phyloP scores from a whole-genome alignment of 805 yeast genomes.

The Martiniozyma abietophila region DNA sequence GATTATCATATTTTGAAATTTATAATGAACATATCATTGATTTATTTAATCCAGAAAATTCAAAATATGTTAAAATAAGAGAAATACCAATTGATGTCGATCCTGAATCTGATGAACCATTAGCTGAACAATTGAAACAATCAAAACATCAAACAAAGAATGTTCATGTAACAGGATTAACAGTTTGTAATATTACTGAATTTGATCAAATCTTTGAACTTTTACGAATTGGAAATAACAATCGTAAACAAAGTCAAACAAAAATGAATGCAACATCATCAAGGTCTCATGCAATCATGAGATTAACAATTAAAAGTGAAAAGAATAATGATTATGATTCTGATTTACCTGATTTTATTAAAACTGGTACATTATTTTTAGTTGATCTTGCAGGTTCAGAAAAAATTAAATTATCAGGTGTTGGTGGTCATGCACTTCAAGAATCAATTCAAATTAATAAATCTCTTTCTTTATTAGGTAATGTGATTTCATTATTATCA shows the following conservation, averaged over 20 bases:
- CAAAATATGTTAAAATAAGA: slow-evolving; percentile 29
- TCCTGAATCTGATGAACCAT: too few relatives aligned
- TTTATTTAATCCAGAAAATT: slow-evolving; percentile 29
- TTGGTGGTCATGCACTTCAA: slow-evolving; percentile 73
- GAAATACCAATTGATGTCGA: too few relatives aligned
- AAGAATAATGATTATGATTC: slow-evolving; percentile 19
- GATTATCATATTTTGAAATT: slow-evolving; percentile 45
- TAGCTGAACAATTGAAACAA: too few relatives aligned
- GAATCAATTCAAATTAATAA: slow-evolving; percentile 94
- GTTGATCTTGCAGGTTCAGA: slow-evolving; percentile 97
- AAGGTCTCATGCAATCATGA: slow-evolving; percentile 70
- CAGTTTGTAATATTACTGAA: slow-evolving; percentile 47
- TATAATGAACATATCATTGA: slow-evolving; percentile 38
- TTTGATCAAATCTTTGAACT: slow-evolving; percentile 49
- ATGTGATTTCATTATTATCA: slow-evolving; percentile 74
- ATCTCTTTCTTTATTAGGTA: slow-evolving; percentile 75
- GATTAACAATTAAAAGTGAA: slow-evolving; percentile 47
- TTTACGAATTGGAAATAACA: slow-evolving; percentile 46
- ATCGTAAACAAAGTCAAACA: slow-evolving; percentile 61
- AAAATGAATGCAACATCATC: slow-evolving; percentile 66
- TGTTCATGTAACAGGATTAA: slow-evolving; percentile 54
- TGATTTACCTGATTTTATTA: slow-evolving; percentile 22
- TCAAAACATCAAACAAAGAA: slow-evolving; percentile 11
- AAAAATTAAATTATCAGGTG: slow-evolving; percentile 81
- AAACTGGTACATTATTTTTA: too few relatives aligned